Conservation (phyloP, 2,329 filamentous ascomycete genomes). For the Colletotrichum sp. region DNA sequence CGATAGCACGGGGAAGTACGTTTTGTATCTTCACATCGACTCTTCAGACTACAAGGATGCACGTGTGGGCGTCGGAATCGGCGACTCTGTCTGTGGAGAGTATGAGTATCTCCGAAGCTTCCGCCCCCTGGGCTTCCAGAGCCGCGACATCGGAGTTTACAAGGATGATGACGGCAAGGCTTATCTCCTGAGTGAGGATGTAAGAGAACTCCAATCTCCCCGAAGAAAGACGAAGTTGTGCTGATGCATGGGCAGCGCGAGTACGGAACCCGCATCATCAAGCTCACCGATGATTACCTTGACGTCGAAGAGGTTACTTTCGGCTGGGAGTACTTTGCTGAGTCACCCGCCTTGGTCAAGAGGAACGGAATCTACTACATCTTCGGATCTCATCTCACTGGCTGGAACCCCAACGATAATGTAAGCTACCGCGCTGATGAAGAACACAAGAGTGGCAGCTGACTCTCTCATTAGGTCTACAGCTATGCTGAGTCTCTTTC, state of each 20-base stretch:
- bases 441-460: not conserved
- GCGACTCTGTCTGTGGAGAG: constrained; percentile 62
- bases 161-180: constrained; percentile 66
- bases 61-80: constrained; percentile 67
- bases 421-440: constrained; percentile 28
- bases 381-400: constrained; percentile 64
- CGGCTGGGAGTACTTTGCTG: constrained; percentile 59
- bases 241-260: not conserved
- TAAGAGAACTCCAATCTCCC: constrained; percentile 33
- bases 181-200: constrained; percentile 69
- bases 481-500: constrained; percentile 60
- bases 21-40: constrained; percentile 75
- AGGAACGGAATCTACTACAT: constrained; percentile 66
- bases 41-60: constrained; percentile 65
- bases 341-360: constrained; percentile 69
- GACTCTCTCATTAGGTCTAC: constrained; percentile 42
- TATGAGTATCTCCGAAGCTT: constrained; percentile 49
- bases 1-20: constrained; percentile 65
- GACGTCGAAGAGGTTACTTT: constrained; percentile 54
- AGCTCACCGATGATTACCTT: constrained; percentile 62
- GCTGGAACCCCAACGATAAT: constrained; percentile 70
- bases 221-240: not conserved
- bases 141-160: constrained; percentile 65
- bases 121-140: constrained; percentile 38
- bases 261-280: constrained; percentile 50